Base-by-base conservation (phyloP, 371 early-diverging fungal genomes). In the Choanephora cucurbitarum region DNA sequence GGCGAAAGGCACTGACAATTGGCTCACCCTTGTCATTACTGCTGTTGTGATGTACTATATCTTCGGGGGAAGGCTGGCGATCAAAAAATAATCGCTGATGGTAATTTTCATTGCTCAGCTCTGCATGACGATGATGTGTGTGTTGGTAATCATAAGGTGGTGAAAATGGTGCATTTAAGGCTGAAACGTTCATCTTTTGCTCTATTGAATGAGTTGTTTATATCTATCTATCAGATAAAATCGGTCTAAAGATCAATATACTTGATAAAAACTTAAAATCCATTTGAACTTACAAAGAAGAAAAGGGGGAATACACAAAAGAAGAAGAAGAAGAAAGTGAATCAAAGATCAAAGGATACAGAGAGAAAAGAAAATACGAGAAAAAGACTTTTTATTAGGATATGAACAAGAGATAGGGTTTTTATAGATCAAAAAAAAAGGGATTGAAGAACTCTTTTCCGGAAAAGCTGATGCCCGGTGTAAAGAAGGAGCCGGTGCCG, bases 101-200 rank as follows among this genome's bases (percentile, higher is more conserved):
- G 44, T 7, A 28, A 28, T 28, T 28, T 28, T 28, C 28, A 28
- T 28, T 28, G 28, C 28, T 28, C 7, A 28, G 28, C 28, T 28
- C 28, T 28, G 28, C 28, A 28, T 28, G 28, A 28, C 28, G 28
- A 28, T 28, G 28, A 28, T 28, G 28, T 28, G 28, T 34, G 44
- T 44, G 48, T 11, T 67, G 58, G 37, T 48, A 63, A 17, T 67
- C 68, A 46, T 64, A 67, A 24, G 68, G 68, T 42, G 68, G 68
- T 31, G 69, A 60, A 21, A 55, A 58, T 18, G 69, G 65, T 52
- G 64, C 40, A 33, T 67, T 52, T 44, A 69, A 55, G 23, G 53
- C 57, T 49, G 57, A 55, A 43, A 58, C 59, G 13, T 67, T 50
- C 60, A 67, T 68, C 43, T 34, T 49, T 39, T 48, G 33, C 19